phyloP scores from a whole-genome alignment of 176 grass and related monocot genomes.

The Bothriochloa decipiens region DNA sequence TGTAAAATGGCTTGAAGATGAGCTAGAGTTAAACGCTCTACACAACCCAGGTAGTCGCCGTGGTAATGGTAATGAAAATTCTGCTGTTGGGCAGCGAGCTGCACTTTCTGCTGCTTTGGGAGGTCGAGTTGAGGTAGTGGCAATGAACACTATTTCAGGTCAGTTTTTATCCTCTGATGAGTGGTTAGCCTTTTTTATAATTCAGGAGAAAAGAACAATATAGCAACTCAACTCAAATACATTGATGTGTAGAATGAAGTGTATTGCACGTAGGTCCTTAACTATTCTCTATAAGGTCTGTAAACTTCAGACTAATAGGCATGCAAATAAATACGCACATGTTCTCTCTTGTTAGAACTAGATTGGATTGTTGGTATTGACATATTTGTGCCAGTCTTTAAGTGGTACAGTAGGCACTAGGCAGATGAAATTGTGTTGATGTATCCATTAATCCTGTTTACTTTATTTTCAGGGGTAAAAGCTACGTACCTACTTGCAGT shows the following conservation, averaged over 20 bases:
- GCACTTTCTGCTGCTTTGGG: conserved; percentile 97
- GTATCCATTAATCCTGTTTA: conserved; percentile 46
- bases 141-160: conserved; percentile 99
- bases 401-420: neutral
- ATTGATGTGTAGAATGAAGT: conserved; percentile 27
- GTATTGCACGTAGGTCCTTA: conserved; percentile 14
- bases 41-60: conserved; percentile 86
- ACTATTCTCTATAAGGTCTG: neutral
- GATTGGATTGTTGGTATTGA: conserved; percentile 37
- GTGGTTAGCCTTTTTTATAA: neutral
- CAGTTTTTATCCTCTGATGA: conserved; percentile 41
- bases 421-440: conserved; percentile 25
- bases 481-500: conserved; percentile 98
- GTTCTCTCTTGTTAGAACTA: neutral
- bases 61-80: conserved; percentile 90
- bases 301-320: conserved; percentile 17
- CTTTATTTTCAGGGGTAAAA: conserved; percentile 81
- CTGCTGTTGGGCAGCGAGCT: conserved; percentile 79
- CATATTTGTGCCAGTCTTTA: conserved; percentile 14
- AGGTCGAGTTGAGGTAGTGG: conserved; percentile 88
- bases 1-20: conserved; percentile 99
- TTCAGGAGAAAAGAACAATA: conserved; percentile 10
- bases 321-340: neutral
- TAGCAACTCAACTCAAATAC: conserved; percentile 31
- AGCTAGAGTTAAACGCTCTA: conserved; percentile 94